Base-by-base conservation (phyloP, 2,329 filamentous ascomycete species). In the Aquanectria penicillioides region DNA sequence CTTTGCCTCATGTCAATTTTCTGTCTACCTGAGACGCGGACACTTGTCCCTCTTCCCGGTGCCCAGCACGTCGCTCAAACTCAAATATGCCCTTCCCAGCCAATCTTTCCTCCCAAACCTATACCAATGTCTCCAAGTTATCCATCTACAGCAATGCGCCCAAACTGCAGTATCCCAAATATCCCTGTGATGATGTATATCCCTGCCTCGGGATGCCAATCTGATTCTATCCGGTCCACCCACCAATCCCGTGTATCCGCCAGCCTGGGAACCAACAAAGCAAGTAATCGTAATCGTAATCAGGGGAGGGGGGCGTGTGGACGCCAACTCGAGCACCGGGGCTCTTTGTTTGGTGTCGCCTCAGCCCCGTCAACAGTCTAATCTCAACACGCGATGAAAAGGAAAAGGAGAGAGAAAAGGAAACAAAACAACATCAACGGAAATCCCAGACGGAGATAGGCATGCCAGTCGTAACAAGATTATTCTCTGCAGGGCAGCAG, bases 381-480 rank as follows among this genome's bases (percentile, higher is more conserved):
- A 17, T 25, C 25, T 38, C 18, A 29, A 47, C 37, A 57, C 17
- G 52, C 31, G 38, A 52, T 23, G 29, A 40, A 11, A 34, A 57
- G 17, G 9, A 51, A 26, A 49, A 40, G 51, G 41, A 57, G 41
- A 57, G 56, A 57, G 38, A 53, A 36, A 59, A n/a, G n/a, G n/a
- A n/a, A 64, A 63, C 28, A 26, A 48, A 51, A 15, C 34, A 26
- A 36, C 34, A 46, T 26, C 49, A 63, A 51, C 15, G 29, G 29
- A n/a, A 41, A 48, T 23, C 29, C 41, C 23, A 57, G 34, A 41
- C 44, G 62, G 63, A 67, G 62, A 67, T 65, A 15, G 61, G 56
- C 66, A 69, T 70, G 61, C 67, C 67, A 68, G 61, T 69, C 66
- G 62, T 66, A 73, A 67, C 68, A 71, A 67, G 58, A 71, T 71